Base-by-base conservation (phyloP, 2,329 filamentous ascomycete genomes). In the Phymatotrichopsis omnivora region DNA sequence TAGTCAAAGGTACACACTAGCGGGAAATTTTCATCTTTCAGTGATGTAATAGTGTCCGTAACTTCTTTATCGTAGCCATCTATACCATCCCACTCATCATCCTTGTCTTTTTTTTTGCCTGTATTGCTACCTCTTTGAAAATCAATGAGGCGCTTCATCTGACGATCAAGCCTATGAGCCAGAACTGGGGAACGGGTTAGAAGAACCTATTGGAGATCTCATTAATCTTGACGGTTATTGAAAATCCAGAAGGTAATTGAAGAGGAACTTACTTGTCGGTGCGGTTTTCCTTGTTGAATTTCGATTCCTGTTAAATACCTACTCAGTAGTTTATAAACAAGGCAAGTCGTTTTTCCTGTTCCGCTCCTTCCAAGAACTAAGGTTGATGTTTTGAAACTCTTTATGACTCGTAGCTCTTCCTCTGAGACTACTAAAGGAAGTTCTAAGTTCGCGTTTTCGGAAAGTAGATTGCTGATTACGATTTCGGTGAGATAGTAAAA, bases 301-400 rank as follows among this genome's bases (percentile, higher is more conserved):
- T 27, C 42, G 8, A 51, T 36, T 14, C 52, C 51, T 5, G 54
- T 52, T 12, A 55, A 35, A 23, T 60, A 58, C 34, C 57, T 60
- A 7, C 54, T 52, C 6, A 62, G 41, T 17, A 63, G 42, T 32
- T 62, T 62, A 32, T 58, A 62, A 8, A 62, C 41, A 1, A 63
- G 48, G 32, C 61, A 63, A 0, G 60, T 62, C 0, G 61, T 63
- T 34, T 63, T 63, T 5, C 61, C 61, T 0, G 61, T 63, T 7
- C 61, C 61, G 32, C 60, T 62, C 44, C 61, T 52, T 16, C 60
- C 61, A 16, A 62, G 17, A 14, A 63, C 61, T 24, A 63, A 35
- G 20, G 42, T 60, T 7, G 60, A 53, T 12, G 56, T 58, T 24
- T 46, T 44, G 5, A 54, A 56, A 36, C 62, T 56, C 8, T 46